phyloP scores from a whole-genome alignment of 2,329 filamentous ascomycete species.

The Apiospora hydei region DNA sequence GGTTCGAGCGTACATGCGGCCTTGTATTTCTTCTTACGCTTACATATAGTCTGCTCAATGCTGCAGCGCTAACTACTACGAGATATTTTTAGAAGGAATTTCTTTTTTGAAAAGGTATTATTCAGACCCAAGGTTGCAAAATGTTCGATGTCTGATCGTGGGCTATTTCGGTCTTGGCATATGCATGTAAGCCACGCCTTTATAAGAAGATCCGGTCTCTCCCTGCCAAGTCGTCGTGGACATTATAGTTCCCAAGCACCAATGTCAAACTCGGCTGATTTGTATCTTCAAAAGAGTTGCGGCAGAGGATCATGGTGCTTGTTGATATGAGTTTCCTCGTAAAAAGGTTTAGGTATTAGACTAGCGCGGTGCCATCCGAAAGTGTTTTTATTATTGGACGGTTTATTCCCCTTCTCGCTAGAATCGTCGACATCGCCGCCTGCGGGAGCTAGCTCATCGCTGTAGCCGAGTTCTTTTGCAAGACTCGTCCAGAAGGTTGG shows the following conservation, averaged over 20 bases:
- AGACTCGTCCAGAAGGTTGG: not conserved
- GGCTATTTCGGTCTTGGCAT: not conserved
- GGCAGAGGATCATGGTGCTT: not conserved
- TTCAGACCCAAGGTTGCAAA: not conserved
- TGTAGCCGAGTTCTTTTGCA: not conserved
- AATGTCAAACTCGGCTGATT: not conserved
- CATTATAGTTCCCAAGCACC: not conserved
- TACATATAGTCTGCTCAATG: not conserved
- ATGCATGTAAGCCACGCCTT: not conserved
- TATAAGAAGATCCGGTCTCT: not conserved
- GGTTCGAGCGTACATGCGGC: not conserved
- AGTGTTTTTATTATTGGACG: not conserved
- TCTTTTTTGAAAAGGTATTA: not conserved
- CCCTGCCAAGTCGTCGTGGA: not conserved
- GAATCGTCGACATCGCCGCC: not conserved
- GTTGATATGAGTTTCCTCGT: not conserved
- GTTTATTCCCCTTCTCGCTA: not conserved
- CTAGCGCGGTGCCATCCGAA: not conserved
- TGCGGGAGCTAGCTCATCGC: not conserved
- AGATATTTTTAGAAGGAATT: not conserved
- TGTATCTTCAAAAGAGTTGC: not conserved
- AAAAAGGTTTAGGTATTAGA: not conserved
- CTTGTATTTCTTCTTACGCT: not conserved
- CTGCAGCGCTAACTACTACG: not conserved
- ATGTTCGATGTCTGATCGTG: not conserved